These are phyloP conservation scores for Alternaria dauci DNA, from an alignment of 2,329 filamentous ascomycete genomes.

Conservation along the genomic window DNA sequence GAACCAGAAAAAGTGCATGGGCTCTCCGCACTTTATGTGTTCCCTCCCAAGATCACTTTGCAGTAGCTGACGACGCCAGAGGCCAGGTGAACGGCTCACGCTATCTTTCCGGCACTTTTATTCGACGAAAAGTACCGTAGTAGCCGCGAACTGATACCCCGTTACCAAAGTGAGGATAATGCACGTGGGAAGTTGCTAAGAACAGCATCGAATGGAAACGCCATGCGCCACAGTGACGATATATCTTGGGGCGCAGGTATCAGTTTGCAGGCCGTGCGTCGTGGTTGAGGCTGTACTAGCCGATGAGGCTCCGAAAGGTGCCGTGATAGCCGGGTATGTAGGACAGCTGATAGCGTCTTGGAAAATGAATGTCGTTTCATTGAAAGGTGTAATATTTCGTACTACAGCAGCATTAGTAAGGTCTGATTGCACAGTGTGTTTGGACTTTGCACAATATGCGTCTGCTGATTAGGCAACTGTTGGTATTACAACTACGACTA, in stretches of 20 bases:
- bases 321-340: neutral
- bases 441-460: neutral
- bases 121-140: constrained; percentile 9
- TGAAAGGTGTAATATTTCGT: neutral
- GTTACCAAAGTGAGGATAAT: neutral
- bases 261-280: neutral
- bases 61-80: constrained; percentile 22
- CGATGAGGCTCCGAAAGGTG: neutral
- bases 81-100: neutral
- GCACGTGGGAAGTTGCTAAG: neutral
- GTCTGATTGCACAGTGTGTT: neutral
- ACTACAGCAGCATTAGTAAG: neutral
- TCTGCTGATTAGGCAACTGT: neutral
- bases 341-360: neutral
- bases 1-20: neutral
- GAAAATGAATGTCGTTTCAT: neutral
- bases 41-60: neutral
- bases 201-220: neutral
- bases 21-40: neutral
- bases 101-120: neutral
- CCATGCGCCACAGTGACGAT: constrained; percentile 4
- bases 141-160: constrained; percentile 4
- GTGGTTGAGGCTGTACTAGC: constrained; percentile 15
- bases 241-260: constrained; percentile 11
- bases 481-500: neutral